Conservation (phyloP, 768 basidiomycete species). For the Lepiota brunneoincarnata region DNA sequence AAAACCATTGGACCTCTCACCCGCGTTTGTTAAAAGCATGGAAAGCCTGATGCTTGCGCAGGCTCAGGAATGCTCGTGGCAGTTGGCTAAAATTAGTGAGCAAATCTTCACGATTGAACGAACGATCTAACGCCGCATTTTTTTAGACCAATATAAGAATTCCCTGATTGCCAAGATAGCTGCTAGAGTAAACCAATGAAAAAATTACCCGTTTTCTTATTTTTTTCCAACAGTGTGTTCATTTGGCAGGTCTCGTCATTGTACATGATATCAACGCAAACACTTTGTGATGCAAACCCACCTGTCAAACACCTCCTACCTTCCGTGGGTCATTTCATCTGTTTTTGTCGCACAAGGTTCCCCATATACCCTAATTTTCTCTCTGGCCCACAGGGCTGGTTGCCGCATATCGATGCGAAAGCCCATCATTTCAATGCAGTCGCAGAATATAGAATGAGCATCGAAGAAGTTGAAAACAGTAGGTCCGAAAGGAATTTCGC, state of each 20-base stretch:
- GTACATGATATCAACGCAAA: neutral
- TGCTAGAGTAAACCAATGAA: constrained; percentile 46
- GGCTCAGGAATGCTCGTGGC: constrained; percentile 97
- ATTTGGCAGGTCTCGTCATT: constrained; percentile 9
- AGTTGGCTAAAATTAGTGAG: constrained; percentile 81
- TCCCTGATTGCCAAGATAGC: constrained; percentile 82
- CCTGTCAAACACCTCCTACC: constrained; percentile 49
- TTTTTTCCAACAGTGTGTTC: neutral
- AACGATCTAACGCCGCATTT: constrained; percentile 7
- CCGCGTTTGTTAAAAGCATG: constrained; percentile 56
- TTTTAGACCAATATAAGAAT: constrained; percentile 71
- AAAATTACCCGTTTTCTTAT: neutral
- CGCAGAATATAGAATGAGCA: constrained; percentile 82
- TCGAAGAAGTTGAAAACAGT: constrained; percentile 82
- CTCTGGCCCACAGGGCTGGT: constrained; percentile 57
- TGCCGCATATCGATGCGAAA: constrained; percentile 81
- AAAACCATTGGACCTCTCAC: constrained; percentile 64
- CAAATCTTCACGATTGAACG: constrained; percentile 3
- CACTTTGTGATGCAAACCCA: constrained; percentile 42
- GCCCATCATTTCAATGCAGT: constrained; percentile 84
- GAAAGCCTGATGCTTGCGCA: constrained; percentile 86
- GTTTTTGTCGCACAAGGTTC: neutral
- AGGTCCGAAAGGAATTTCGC: constrained; percentile 39
- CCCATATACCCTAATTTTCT: neutral
- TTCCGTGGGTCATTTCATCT: constrained; percentile 37